Conservation (phyloP, 495 filamentous ascomycete genomes). For the Podospora sp. region DNA sequence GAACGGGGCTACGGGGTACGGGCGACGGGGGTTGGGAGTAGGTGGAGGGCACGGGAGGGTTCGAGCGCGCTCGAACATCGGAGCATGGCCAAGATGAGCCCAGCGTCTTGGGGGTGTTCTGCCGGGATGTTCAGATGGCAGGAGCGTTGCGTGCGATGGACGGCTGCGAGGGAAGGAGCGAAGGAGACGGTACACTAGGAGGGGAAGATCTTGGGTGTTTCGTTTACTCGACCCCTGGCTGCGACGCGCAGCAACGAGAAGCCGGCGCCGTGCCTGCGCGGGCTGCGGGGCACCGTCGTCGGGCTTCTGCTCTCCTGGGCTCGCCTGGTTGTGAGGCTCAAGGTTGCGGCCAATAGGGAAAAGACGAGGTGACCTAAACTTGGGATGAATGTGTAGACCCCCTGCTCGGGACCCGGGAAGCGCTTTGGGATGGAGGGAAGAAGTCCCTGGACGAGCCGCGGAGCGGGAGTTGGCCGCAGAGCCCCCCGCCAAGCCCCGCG, state of each 20-base stretch:
- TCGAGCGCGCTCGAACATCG: constrained; percentile 2
- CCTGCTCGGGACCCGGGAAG: constrained; percentile 35
- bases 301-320: background rate
- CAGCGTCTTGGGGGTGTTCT: background rate
- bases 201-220: constrained; percentile 21
- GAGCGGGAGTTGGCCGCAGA: background rate
- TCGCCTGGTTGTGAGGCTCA: constrained; percentile 27
- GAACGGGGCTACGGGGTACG: background rate
- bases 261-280: background rate
- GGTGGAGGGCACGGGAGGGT: constrained; percentile 20
- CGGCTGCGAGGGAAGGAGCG: background rate
- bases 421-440: constrained; percentile 10
- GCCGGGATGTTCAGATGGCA: constrained; percentile 22
- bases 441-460: background rate
- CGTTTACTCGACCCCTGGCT: constrained; percentile 21
- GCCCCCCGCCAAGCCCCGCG: constrained; percentile 27
- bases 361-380: constrained; percentile 31
- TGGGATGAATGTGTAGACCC: constrained; percentile 37
- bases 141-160: background rate
- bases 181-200: no score
- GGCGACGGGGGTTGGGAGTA: constrained; percentile 1
- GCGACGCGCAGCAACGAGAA: constrained; percentile 8
- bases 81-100: constrained; percentile 7
- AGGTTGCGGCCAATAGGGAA: constrained; percentile 31
- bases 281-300: constrained; percentile 3